Conservation (phyloP, 2,329 filamentous ascomycete species). For the Clonostachys rosea region DNA sequence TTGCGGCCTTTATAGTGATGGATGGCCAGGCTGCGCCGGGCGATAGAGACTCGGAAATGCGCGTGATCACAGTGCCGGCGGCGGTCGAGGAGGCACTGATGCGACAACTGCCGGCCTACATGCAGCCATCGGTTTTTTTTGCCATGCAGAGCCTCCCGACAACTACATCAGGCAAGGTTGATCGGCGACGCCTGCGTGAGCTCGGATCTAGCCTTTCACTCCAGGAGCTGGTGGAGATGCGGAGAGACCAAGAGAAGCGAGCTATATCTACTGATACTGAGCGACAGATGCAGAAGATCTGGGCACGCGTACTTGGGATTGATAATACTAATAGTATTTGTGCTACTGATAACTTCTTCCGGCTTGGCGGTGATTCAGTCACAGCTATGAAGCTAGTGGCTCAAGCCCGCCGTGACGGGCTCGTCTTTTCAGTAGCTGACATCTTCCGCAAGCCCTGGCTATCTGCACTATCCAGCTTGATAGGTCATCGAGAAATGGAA, state of each 20-base stretch:
- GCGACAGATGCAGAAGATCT: conserved; percentile 17
- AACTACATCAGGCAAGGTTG: conserved; percentile 3
- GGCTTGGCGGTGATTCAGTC: conserved; percentile 40
- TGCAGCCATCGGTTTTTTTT: conserved; percentile 2
- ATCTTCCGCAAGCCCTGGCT: conserved; percentile 7
- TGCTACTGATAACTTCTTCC: conserved; percentile 39
- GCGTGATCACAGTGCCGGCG: background rate
- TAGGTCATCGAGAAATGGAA: background rate
- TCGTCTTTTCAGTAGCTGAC: background rate
- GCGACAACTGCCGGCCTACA: conserved; percentile 1
- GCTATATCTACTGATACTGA: conserved; percentile 8
- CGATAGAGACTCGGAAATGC: conserved; percentile 25
- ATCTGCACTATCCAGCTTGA: background rate
- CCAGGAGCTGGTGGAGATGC: conserved; percentile 29
- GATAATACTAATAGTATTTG: conserved; percentile 9
- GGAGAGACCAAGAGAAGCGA: background rate
- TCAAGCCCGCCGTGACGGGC: conserved; percentile 12
- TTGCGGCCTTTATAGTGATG: conserved; percentile 15
- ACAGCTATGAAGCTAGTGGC: conserved; percentile 27
- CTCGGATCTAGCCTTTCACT: conserved; percentile 8
- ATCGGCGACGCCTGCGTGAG: conserved; percentile 2
- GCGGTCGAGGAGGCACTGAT: background rate
- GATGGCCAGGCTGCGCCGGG: conserved; percentile 13
- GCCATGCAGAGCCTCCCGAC: conserved; percentile 1
- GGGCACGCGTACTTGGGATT: conserved; percentile 12